Percentiles rank a stretch among this genome's conserved stretches.
Evolutionary conservation across 2,329 filamentous ascomycete species (phyloP).

Genomic region (Stenocarpella maydis): DNA sequence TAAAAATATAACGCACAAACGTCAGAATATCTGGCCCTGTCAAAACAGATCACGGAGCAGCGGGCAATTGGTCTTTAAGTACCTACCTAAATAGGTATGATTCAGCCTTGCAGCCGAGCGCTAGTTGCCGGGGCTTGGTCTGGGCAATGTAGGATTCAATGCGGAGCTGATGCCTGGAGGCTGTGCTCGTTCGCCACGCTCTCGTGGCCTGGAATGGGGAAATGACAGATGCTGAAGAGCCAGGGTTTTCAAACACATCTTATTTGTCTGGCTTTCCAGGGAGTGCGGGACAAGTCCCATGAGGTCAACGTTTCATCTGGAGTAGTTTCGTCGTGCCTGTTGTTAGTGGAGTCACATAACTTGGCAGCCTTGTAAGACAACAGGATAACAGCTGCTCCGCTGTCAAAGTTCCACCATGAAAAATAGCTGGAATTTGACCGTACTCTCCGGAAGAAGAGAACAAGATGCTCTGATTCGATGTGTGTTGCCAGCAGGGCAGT

Average conservation of each 20-base stretch:
- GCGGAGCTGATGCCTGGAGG: slow-evolving; percentile 13
- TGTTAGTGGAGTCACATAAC: neutral
- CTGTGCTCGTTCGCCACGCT: neutral
- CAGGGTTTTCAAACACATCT: too few relatives aligned
- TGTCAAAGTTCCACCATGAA: too few relatives aligned
- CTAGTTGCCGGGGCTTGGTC: neutral
- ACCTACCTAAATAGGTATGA: neutral
- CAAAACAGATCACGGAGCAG: neutral
- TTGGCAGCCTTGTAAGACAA: slow-evolving; percentile 6
- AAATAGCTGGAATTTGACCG: neutral
- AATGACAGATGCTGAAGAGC: neutral
- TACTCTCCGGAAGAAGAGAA: neutral
- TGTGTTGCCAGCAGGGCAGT: neutral
- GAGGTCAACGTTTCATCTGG: neutral
- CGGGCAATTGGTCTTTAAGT: neutral
- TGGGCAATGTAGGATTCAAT: slow-evolving; percentile 2
- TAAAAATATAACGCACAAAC: too few relatives aligned
- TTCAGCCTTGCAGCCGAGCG: neutral
- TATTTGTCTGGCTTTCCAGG: neutral
- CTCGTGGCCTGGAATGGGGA: neutral
- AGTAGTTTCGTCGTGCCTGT: slow-evolving; percentile 7
- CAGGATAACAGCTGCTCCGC: neutral
- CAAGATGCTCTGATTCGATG: neutral
- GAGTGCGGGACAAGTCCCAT: neutral
- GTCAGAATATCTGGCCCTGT: too few relatives aligned